Evolutionary conservation across 1,139 yeast species (phyloP), one percentile per base, ranked within the genome.

Genomic region (Kurtzmaniella quercitrusa): DNA sequence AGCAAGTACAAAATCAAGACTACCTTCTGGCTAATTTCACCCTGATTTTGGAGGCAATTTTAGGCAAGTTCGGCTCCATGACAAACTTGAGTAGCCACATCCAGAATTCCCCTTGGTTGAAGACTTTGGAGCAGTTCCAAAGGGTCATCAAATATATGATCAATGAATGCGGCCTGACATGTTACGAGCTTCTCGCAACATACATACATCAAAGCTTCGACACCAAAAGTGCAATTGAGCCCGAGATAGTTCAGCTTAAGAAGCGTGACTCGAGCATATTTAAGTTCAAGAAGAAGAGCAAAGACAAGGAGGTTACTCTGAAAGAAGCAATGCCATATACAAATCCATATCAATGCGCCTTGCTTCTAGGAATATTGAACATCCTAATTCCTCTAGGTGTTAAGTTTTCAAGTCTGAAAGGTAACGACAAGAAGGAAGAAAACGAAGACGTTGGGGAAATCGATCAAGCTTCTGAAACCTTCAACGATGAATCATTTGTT

Each of bases 1-100:
- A 70, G 48, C 75, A 67, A 49, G 67, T 71, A 44, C 77, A 72
- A 49, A 63, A 68, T 44, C 55, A 65, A 0, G 75, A 70, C 24
- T 73, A 52, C 44, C 58, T 72, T 36, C 54, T 74, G 0, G 39
- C 47, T 3, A 67, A 66, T 38, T 49, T 71, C 31, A 49, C 57
- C 1, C 41, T 37, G 2, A 63, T 72, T 29, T 48, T 73, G 25
- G 73, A 69, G 40, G 41, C 47, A 2, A 58, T 70, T 2, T 57
- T 73, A 25, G 46, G 45, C 29, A 68, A 66, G 45, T 70, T 73
- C 47, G 58, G 59, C 17, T 63, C 56, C 3, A 42, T 66, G 39
- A 51, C 53, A 39, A 39, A 45, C 23, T 46, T 48, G 4, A 42
- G 44, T 7, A 51, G 52, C 42, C 76, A 71, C 46, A 46, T 70